These are phyloP conservation scores for Fusarium sp. DNA, from an alignment of 2,329 filamentous ascomycete species.

Conservation along the genomic window DNA sequence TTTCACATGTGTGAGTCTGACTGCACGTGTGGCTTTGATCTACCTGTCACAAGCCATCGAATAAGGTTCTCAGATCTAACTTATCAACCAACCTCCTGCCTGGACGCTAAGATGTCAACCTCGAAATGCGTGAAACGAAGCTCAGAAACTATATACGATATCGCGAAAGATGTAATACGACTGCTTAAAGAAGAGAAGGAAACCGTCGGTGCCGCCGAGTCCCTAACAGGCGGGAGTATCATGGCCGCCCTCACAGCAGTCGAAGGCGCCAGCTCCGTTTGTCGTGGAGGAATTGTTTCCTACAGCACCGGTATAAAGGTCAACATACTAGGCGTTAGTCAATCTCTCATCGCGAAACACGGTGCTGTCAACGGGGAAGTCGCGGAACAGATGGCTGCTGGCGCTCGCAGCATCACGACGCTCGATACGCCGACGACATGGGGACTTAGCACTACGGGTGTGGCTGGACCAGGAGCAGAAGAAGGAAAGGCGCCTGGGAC, in stretches of 20 bases:
- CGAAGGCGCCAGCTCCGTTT: slow-evolving; percentile 47
- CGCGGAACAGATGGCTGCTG: slow-evolving; percentile 36
- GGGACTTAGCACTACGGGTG: slow-evolving; percentile 33
- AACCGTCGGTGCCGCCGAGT: slow-evolving; percentile 49
- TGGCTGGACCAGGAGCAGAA: slow-evolving; percentile 17
- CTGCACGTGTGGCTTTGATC: not conserved
- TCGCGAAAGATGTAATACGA: slow-evolving; percentile 29
- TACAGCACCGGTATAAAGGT: slow-evolving; percentile 49
- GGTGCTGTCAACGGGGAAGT: slow-evolving; percentile 35
- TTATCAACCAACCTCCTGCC: not conserved
- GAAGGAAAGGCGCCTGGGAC: slow-evolving; percentile 34
- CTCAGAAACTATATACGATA: slow-evolving; percentile 23
- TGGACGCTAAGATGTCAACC: slow-evolving; percentile 5
- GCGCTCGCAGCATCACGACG: slow-evolving; percentile 19
- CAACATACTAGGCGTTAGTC: slow-evolving; percentile 40
- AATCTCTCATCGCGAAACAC: slow-evolving; percentile 14
- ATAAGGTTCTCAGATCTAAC: not conserved
- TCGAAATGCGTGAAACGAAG: not conserved
- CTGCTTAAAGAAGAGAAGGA: slow-evolving; percentile 37
- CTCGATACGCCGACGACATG: slow-evolving; percentile 32
- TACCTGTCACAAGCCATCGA: not conserved
- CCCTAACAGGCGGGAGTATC: slow-evolving; percentile 48
- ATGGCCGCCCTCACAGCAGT: slow-evolving; percentile 49
- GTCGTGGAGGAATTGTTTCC: slow-evolving; percentile 51
- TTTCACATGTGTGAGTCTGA: not conserved